These are phyloP conservation scores for Spathaspora arborariae DNA, from an alignment of 805 yeast genomes.

Conservation along the genomic window DNA sequence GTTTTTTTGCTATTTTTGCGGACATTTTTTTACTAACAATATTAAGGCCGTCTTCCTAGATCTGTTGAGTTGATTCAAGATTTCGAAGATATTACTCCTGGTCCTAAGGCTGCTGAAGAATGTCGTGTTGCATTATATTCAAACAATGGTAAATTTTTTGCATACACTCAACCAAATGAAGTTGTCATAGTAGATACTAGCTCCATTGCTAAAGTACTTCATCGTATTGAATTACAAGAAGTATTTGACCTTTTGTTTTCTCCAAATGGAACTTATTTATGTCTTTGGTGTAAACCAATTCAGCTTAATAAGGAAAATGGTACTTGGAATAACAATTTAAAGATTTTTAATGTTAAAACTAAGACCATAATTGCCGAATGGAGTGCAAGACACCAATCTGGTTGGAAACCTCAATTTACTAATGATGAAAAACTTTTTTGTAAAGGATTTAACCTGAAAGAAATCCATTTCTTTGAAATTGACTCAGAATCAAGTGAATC, in stretches of 20 bases:
- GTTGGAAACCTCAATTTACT: conserved; percentile 92
- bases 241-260: conserved; percentile 82
- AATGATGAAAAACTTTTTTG: conserved; percentile 73
- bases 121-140: conserved; percentile 67
- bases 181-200: conserved; percentile 60
- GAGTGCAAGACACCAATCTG: conserved; percentile 77
- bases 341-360: conserved; percentile 58
- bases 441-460: conserved; percentile 51
- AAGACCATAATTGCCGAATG: conserved; percentile 55
- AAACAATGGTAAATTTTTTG: conserved; percentile 63
- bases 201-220: conserved; percentile 34
- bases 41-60: conserved; percentile 53
- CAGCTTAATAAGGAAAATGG: conserved; percentile 63
- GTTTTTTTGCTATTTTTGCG: not conserved
- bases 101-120: conserved; percentile 39
- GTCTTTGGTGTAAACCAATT: conserved; percentile 88
- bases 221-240: conserved; percentile 54
- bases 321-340: conserved; percentile 74
- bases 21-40: conserved; percentile 13
- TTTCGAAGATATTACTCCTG: conserved; percentile 32
- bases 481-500: conserved; percentile 18
- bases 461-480: conserved; percentile 66
- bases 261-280: conserved; percentile 78
- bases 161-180: conserved; percentile 63
- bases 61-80: conserved; percentile 48